phyloP scores from a whole-genome alignment of 192 early-diverging fungal genomes.

The Coemansia sp. region DNA sequence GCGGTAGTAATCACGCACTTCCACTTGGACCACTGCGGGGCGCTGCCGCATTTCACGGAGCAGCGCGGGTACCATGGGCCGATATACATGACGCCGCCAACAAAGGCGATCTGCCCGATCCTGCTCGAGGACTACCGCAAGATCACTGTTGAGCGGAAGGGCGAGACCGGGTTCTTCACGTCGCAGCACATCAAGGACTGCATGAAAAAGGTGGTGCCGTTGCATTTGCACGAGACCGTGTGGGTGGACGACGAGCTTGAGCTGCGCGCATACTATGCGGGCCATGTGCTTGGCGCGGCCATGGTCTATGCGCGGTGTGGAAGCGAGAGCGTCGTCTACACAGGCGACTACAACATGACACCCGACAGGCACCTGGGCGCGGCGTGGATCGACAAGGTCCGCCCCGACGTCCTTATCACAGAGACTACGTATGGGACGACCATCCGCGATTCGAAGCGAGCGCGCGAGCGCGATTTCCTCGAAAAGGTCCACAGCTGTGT shows the following conservation, averaged over 20 bases:
- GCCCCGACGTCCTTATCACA: constrained; percentile 91
- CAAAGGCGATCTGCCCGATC: constrained; percentile 92
- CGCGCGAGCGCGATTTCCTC: constrained; percentile 90
- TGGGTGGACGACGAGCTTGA: constrained; percentile 81
- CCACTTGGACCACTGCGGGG: constrained; percentile 98
- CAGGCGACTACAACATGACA: constrained; percentile 90
- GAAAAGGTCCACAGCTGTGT: constrained; percentile 84
- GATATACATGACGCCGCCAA: constrained; percentile 97
- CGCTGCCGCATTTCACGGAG: constrained; percentile 94
- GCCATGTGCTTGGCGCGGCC: constrained; percentile 95
- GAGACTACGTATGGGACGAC: constrained; percentile 97
- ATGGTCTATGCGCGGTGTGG: constrained; percentile 86
- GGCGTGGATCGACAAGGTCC: constrained; percentile 93
- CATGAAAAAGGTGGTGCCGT: constrained; percentile 90
- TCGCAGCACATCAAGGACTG: constrained; percentile 85
- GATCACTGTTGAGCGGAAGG: constrained; percentile 84
- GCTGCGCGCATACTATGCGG: constrained; percentile 90
- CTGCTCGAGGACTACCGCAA: constrained; percentile 93
- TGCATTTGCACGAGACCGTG: constrained; percentile 83
- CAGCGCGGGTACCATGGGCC: constrained; percentile 92
- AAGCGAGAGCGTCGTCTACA: constrained; percentile 77
- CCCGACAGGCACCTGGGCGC: constrained; percentile 89
- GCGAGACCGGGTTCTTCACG: constrained; percentile 89
- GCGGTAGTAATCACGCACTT: constrained; percentile 95
- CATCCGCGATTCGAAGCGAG: constrained; percentile 89